These are phyloP conservation scores for Yarrowia sp. DNA, from an alignment of 805 yeast species.

Conservation along the genomic window DNA sequence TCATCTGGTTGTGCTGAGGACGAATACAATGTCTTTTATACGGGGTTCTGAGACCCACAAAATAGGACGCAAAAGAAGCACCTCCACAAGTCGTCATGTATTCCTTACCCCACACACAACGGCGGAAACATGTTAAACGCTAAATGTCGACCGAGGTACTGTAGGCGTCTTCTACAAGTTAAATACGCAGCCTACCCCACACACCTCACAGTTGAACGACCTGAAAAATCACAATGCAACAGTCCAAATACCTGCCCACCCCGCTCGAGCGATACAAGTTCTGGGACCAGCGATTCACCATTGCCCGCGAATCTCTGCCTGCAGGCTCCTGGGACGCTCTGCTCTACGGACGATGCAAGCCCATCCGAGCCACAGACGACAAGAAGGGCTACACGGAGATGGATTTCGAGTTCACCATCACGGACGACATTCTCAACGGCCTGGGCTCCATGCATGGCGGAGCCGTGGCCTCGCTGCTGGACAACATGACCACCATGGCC, in stretches of 20 bases:
- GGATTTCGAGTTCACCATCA: constrained; percentile 21
- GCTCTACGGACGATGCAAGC: constrained; percentile 4
- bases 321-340: constrained; percentile 23
- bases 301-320: constrained; percentile 15
- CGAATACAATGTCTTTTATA: too few relatives aligned
- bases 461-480: constrained; percentile 18
- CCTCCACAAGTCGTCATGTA: too few relatives aligned
- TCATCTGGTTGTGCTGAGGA: too few relatives aligned
- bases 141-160: background rate
- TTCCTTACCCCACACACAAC: background rate
- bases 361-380: constrained; percentile 16
- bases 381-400: constrained; percentile 20
- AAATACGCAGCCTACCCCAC: background rate
- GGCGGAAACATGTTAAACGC: constrained; percentile 6
- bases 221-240: background rate
- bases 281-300: constrained; percentile 11
- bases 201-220: background rate
- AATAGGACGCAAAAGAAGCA: too few relatives aligned
- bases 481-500: constrained; percentile 25
- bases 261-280: constrained; percentile 24
- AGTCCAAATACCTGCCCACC: constrained; percentile 9
- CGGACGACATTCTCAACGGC: constrained; percentile 22
- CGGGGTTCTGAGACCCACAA: too few relatives aligned
- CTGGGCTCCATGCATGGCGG: constrained; percentile 26
- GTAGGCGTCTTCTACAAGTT: background rate